A percentile compares a stretch with the other conserved stretches of the same genome.
Conservation (phyloP, 768 basidiomycete genomes). For the Naganishia randhawae region DNA sequence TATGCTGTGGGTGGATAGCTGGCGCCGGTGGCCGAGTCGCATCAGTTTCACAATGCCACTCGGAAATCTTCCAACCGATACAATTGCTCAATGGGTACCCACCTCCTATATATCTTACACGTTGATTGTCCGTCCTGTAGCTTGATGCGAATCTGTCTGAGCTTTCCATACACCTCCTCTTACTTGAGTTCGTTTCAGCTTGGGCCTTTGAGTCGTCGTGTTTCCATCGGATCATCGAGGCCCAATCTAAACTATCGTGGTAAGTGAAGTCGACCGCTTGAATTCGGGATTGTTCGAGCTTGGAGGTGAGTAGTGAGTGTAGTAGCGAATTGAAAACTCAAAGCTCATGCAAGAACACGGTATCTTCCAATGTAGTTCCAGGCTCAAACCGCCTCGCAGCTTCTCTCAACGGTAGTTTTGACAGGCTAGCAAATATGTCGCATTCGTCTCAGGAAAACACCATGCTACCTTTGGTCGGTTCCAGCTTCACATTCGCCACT, state of each 20-base stretch:
- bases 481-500: neutral
- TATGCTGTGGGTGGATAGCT: too few relatives aligned
- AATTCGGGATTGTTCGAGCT: too few relatives aligned
- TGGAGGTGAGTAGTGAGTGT: too few relatives aligned
- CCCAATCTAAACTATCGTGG: too few relatives aligned
- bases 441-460: neutral
- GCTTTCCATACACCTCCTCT: slow-evolving; percentile 4
- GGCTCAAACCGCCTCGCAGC: neutral
- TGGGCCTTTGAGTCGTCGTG: neutral
- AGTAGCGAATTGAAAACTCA: too few relatives aligned
- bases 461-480: neutral
- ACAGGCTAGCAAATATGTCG: neutral
- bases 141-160: slow-evolving; percentile 13
- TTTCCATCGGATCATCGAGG: neutral
- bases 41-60: neutral
- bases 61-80: neutral
- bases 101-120: neutral
- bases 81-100: neutral
- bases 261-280: too few relatives aligned
- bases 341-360: too few relatives aligned
- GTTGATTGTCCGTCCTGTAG: neutral
- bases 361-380: neutral
- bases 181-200: neutral
- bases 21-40: too few relatives aligned
- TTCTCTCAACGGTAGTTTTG: too few relatives aligned